Percentiles rank a stretch among this genome's conserved stretches.
phyloP scores from a whole-genome alignment of 805 yeast species.

The Komagataella pastoris region DNA sequence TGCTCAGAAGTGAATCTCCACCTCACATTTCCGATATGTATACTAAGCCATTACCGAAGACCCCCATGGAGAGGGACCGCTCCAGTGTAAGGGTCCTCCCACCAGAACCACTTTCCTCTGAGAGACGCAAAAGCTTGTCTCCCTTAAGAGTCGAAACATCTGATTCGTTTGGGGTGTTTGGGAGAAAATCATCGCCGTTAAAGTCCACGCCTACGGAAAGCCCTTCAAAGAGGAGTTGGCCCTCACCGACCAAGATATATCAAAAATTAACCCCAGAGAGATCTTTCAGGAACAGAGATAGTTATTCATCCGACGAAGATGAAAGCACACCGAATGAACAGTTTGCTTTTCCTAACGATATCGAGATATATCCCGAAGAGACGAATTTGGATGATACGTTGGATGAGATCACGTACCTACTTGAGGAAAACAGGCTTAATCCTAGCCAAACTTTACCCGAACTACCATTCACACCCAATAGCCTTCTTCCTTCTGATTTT shows the following conservation, averaged over 20 bases:
- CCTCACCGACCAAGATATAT: background rate
- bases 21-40: background rate
- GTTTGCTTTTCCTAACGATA: background rate
- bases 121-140: background rate
- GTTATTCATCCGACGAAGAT: background rate
- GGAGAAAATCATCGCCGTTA: background rate
- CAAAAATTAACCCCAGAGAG: background rate
- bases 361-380: background rate
- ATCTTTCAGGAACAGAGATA: background rate
- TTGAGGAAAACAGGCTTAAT: background rate
- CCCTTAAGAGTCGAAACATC: background rate
- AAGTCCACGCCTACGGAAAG: background rate
- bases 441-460: background rate
- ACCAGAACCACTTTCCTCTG: background rate
- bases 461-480: background rate
- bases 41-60: background rate
- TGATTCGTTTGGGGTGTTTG: background rate
- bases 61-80: background rate
- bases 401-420: background rate
- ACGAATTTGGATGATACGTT: background rate
- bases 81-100: background rate
- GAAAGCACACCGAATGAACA: background rate
- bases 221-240: background rate
- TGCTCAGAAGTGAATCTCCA: background rate
- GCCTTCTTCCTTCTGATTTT: background rate